Evolutionary conservation across 2,329 filamentous ascomycete species (phyloP).

Genomic region (Exophiala alcalophila): DNA sequence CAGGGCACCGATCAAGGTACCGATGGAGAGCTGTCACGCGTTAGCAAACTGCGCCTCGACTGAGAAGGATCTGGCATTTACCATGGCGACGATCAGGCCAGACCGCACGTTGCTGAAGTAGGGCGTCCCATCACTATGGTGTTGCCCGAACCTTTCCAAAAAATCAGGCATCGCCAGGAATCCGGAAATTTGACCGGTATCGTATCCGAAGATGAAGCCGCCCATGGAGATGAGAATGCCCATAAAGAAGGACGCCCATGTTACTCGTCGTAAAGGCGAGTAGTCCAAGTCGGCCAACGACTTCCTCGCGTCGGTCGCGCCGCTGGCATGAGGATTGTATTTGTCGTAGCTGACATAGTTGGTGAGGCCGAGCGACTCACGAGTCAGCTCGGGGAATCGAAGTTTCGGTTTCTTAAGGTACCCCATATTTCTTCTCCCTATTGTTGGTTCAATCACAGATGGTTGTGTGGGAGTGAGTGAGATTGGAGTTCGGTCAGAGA

Average conservation of each 20-base stretch:
- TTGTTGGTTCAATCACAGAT: conserved; percentile 8
- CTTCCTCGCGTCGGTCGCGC: conserved; percentile 24
- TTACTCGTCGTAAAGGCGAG: conserved; percentile 34
- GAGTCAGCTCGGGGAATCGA: conserved; percentile 18
- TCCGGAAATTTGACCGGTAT: conserved; percentile 47
- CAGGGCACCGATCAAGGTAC: conserved; percentile 69
- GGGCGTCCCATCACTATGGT: conserved; percentile 37
- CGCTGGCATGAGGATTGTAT: conserved; percentile 23
- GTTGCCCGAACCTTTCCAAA: conserved; percentile 40
- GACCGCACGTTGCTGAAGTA: conserved; percentile 43
- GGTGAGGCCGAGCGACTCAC: conserved; percentile 26
- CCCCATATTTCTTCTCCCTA: conserved; percentile 15
- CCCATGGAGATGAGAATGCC: conserved; percentile 47
- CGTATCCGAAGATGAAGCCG: conserved; percentile 43
- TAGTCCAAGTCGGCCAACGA: conserved; percentile 30
- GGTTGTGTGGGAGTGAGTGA: conserved; percentile 10
- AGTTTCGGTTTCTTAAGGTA: conserved; percentile 20
- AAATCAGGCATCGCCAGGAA: conserved; percentile 44
- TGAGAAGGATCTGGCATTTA: conserved; percentile 28
- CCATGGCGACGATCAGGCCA: conserved; percentile 44
- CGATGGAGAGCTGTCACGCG: conserved; percentile 59
- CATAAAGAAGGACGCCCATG: conserved; percentile 40
- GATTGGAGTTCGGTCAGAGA: conserved; percentile 1
- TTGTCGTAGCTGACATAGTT: conserved; percentile 26
- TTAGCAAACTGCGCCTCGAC: background rate